Evolutionary conservation across 1,284 basidiomycete genomes (phyloP).

Genomic region (Sanghuangporus baumii): DNA sequence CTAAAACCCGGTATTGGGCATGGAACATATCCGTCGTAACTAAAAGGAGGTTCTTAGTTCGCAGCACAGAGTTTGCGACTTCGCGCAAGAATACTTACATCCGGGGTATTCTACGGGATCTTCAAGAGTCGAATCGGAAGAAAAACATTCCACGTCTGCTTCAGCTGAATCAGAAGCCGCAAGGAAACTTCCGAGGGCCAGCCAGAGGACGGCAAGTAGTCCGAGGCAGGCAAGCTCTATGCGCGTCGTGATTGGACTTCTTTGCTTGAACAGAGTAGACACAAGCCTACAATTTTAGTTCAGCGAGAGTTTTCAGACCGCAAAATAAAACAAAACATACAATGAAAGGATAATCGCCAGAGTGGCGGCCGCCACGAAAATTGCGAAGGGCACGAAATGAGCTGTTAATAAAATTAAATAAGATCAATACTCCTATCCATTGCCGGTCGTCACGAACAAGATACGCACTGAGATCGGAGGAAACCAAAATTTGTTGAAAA

Average conservation of each 20-base stretch:
- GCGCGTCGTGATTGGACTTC: conserved; percentile 74
- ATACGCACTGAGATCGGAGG: conserved; percentile 71
- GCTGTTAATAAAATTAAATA: conserved; percentile 35
- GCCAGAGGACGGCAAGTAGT: conserved; percentile 70
- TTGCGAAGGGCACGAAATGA: conserved; percentile 77
- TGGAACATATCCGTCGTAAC: conserved; percentile 70
- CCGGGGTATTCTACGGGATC: conserved; percentile 49
- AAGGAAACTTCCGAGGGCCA: conserved; percentile 68
- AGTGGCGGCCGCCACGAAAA: conserved; percentile 69
- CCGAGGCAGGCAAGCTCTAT: conserved; percentile 67
- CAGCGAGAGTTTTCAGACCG: neutral
- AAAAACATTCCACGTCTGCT: conserved; percentile 77
- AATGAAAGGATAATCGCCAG: conserved; percentile 60
- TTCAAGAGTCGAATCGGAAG: conserved; percentile 42
- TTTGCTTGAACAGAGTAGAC: conserved; percentile 54
- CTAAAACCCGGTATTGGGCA: conserved; percentile 75
- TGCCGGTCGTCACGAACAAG: neutral
- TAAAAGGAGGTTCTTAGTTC: conserved; percentile 26
- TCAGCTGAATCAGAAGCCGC: conserved; percentile 65
- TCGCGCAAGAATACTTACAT: conserved; percentile 42
- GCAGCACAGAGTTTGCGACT: conserved; percentile 17
- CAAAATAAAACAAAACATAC: conserved; percentile 36
- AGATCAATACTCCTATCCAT: neutral
- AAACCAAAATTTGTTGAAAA: conserved; percentile 60
- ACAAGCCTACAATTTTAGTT: conserved; percentile 41